Conservation (phyloP, 495 filamentous ascomycete genomes). For the Astrocystis sublimbata region DNA sequence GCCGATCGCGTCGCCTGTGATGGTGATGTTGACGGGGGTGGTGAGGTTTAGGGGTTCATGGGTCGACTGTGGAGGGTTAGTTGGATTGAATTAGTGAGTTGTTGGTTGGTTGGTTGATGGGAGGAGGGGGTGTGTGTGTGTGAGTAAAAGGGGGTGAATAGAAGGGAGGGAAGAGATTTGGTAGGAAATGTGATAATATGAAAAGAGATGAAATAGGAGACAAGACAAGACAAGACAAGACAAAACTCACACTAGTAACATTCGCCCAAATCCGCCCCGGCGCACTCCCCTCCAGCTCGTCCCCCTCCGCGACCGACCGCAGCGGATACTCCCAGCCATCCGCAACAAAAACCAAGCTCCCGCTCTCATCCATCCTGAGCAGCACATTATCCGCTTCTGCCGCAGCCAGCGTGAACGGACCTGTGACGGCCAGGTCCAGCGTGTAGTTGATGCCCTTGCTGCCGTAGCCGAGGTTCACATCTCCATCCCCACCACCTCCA, state of each 20-base stretch:
- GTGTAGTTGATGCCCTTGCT: conserved; percentile 59
- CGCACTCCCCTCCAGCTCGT: conserved; percentile 36
- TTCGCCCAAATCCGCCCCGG: conserved; percentile 46
- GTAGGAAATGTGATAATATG: neutral
- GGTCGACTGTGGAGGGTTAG: conserved; percentile 27
- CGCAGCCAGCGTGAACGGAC: conserved; percentile 46
- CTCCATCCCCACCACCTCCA: neutral
- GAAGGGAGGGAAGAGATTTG: neutral
- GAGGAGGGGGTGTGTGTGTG: no score
- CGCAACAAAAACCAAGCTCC: conserved; percentile 42
- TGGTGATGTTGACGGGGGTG: conserved; percentile 28
- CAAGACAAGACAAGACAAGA: neutral
- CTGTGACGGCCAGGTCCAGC: conserved; percentile 37
- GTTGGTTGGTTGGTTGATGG: neutral
- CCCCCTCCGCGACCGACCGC: conserved; percentile 35
- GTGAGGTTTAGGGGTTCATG: conserved; percentile 28
- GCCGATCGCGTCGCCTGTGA: conserved; percentile 40
- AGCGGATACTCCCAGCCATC: conserved; percentile 57
- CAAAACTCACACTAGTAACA: conserved; percentile 21
- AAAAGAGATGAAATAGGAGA: neutral
- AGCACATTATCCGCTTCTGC: conserved; percentile 39
- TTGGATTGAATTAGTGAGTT: neutral
- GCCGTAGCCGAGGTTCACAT: conserved; percentile 34
- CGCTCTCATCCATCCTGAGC: conserved; percentile 33
- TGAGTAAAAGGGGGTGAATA: no score